phyloP scores from a whole-genome alignment of 2,329 filamentous ascomycete species.

The Aspergillus calidoustus region DNA sequence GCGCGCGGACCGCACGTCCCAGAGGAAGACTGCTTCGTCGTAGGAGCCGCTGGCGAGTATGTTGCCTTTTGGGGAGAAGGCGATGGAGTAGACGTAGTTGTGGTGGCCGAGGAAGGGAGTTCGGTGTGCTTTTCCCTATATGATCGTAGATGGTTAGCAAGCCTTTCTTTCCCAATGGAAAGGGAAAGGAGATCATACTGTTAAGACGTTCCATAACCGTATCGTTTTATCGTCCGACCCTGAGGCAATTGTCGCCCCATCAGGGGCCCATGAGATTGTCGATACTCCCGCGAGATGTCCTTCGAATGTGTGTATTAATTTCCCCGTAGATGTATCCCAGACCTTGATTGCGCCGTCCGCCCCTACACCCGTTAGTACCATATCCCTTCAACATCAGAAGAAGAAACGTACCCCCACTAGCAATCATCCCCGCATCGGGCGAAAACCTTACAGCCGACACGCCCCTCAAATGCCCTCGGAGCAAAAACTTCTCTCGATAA shows the following conservation, averaged over 20 bases:
- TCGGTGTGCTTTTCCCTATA: conserved; percentile 59
- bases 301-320: conserved; percentile 83
- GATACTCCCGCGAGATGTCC: conserved; percentile 93
- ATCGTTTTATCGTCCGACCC: conserved; percentile 97
- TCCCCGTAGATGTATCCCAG: conserved; percentile 80
- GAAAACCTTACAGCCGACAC: conserved; percentile 89
- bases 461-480: conserved; percentile 77
- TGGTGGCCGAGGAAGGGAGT: conserved; percentile 80
- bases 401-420: conserved; percentile 69
- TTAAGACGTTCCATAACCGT: conserved; percentile 78
- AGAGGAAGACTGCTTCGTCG: conserved; percentile 95
- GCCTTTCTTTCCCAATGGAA: not conserved
- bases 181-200: conserved; percentile 38
- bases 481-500: conserved; percentile 71
- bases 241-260: conserved; percentile 83
- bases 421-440: conserved; percentile 86
- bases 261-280: conserved; percentile 91
- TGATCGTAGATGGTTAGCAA: not conserved
- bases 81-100: conserved; percentile 92
- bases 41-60: conserved; percentile 95
- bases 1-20: conserved; percentile 87
- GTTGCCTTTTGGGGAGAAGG: conserved; percentile 97
- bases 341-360: conserved; percentile 91
- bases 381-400: not conserved
- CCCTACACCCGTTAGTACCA: conserved; percentile 47